These are phyloP conservation scores for Coniochaeta sp. DNA, from an alignment of 2,329 filamentous ascomycete species.

Conservation along the genomic window DNA sequence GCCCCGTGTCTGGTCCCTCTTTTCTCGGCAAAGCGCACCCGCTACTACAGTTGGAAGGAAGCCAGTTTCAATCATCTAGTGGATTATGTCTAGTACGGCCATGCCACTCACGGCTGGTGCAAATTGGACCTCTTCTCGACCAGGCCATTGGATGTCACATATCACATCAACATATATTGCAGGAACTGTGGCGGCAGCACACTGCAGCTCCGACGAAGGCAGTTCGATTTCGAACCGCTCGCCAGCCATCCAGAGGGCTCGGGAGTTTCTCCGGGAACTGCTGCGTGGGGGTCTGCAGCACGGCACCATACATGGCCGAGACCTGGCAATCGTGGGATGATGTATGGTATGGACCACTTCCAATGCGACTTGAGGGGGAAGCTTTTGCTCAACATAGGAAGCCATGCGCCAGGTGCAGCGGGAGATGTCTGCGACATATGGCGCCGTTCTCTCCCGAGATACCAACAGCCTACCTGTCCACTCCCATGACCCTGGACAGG, in stretches of 20 bases:
- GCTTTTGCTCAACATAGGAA: not conserved
- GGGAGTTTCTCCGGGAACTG: not conserved
- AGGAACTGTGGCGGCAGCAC: not conserved
- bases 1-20: not conserved
- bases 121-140: not conserved
- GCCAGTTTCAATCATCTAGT: no score
- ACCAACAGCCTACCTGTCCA: not conserved
- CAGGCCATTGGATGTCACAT: not conserved
- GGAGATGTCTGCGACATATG: not conserved
- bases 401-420: not conserved
- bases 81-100: no score
- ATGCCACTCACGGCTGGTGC: not conserved
- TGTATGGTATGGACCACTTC: not conserved
- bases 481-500: not conserved
- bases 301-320: not conserved
- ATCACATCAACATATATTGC: not conserved
- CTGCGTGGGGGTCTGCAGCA: not conserved
- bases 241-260: not conserved
- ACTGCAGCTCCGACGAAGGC: not conserved
- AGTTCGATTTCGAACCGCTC: not conserved
- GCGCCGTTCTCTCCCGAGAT: not conserved
- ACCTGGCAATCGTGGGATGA: not conserved
- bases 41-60: not conserved
- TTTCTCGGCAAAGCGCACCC: not conserved
- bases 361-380: not conserved